phyloP scores from a whole-genome alignment of 1,284 basidiomycete genomes.

The Termitomyces sp. region DNA sequence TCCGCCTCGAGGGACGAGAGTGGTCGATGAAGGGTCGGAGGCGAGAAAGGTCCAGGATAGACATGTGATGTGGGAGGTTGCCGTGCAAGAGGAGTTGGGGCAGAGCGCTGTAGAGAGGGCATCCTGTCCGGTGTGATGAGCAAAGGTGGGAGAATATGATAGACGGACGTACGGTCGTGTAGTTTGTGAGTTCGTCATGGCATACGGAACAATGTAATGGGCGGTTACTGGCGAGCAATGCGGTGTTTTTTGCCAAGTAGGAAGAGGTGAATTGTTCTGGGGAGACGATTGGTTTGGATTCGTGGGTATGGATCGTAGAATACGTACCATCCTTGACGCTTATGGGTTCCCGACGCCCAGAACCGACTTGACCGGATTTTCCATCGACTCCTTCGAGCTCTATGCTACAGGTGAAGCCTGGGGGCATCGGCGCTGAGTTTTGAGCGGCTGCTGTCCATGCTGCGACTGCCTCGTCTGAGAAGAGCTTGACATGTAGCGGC shows the following conservation, averaged over 20 bases:
- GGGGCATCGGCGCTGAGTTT: constrained; percentile 31
- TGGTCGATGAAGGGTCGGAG: constrained; percentile 20
- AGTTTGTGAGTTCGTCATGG: constrained; percentile 33
- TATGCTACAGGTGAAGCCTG: constrained; percentile 43
- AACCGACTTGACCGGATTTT: constrained; percentile 42
- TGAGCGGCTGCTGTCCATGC: constrained; percentile 37
- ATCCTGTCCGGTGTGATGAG: constrained; percentile 36
- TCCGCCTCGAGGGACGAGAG: constrained; percentile 62
- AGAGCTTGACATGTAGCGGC: constrained; percentile 67
- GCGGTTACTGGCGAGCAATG: constrained; percentile 30
- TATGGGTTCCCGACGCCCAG: constrained; percentile 53
- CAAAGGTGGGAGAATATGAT: background rate
- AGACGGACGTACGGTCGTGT: constrained; percentile 36
- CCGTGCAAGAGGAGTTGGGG: constrained; percentile 43
- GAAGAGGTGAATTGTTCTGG: constrained; percentile 47
- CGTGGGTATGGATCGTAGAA: background rate
- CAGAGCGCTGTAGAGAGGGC: constrained; percentile 45
- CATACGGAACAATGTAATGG: constrained; percentile 52
- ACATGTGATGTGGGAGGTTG: constrained; percentile 66
- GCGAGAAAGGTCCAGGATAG: constrained; percentile 56
- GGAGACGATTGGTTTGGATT: background rate
- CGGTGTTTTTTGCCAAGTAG: constrained; percentile 50
- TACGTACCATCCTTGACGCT: constrained; percentile 57
- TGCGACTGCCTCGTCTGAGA: constrained; percentile 55
- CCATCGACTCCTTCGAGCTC: constrained; percentile 77